phyloP scores from a whole-genome alignment of 1,284 basidiomycete species.

The Xanthoconium separans region DNA sequence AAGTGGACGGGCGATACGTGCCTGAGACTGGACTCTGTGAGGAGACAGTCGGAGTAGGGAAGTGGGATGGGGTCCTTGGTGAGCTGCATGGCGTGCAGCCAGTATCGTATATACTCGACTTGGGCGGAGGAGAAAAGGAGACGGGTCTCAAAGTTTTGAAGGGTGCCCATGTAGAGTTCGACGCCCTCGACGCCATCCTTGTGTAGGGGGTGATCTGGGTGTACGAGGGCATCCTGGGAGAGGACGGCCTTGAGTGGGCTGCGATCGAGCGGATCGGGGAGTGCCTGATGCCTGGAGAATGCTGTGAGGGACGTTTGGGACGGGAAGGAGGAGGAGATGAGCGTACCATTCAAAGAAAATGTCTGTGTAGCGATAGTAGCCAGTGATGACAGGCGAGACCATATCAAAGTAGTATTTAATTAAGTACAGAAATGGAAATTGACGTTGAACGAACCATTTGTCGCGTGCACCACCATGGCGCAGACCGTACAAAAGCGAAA shows the following conservation, averaged over 20 bases:
- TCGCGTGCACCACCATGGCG: conserved; percentile 35
- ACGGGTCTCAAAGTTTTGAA: conserved; percentile 64
- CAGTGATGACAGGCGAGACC: conserved; percentile 49
- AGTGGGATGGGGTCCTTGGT: conserved; percentile 64
- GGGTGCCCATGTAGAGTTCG: conserved; percentile 74
- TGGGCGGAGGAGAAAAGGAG: conserved; percentile 80
- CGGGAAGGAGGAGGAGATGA: background rate
- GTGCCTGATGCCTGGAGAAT: conserved; percentile 41
- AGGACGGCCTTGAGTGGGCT: conserved; percentile 68
- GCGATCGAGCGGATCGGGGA: conserved; percentile 50
- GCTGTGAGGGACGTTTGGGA: conserved; percentile 1
- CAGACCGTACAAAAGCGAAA: conserved; percentile 47
- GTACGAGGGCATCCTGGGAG: conserved; percentile 61
- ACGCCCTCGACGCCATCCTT: conserved; percentile 59
- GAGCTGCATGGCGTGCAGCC: conserved; percentile 72
- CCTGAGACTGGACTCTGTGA: conserved; percentile 53
- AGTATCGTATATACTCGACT: conserved; percentile 83
- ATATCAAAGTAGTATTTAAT: conserved; percentile 14
- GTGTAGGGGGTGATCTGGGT: conserved; percentile 73
- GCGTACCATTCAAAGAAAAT: conserved; percentile 72
- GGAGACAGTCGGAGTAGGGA: conserved; percentile 70
- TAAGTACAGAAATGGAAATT: conserved; percentile 12
- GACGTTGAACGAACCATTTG: background rate
- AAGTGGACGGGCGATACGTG: conserved; percentile 60
- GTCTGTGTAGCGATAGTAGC: conserved; percentile 79